Base-by-base conservation (phyloP, 495 filamentous ascomycete genomes). In the Glutinoglossum americanum region DNA sequence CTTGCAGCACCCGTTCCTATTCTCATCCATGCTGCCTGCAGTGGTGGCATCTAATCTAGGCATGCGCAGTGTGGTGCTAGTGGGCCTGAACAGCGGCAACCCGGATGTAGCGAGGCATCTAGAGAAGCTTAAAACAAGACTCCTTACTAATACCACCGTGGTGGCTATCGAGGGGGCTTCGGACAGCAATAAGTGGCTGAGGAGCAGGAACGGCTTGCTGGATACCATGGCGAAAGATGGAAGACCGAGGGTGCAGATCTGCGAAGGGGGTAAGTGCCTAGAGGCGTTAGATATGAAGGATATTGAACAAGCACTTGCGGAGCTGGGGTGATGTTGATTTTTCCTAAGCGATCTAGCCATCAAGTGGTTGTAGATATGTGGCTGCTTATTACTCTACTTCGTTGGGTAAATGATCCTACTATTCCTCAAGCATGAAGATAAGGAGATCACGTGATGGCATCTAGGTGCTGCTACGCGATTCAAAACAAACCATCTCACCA, bases 1-100 rank as follows among this genome's bases (percentile, higher is more conserved):
- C 57, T 70, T 94, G 62, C 87, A 96, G 63, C 87, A 97, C 62
- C 92, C 92, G 0, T 89, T 86, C 72, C 72, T 94, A 10, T 96
- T 92, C 65, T 78, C 82, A 0, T 82, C 85, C 11, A 72, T 96
- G 61, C 72, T 97, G 67, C 77, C 80, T 25, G 77, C 77, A 1
- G 80, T 96, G 7, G 81, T 94, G 8, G 80, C 77, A 3, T 71
- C 71, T 23, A 73, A 80, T 55, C 65, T 94, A 2, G 82, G 83
- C 26, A 73, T 79, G 51, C 77, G 75, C 51, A 65, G 65, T 30
- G 32, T 59, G 15, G 54, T 69, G 2, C 65, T 69, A 23, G 58
- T 71, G 4, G 61, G 62, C 10, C 67, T 71, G 3, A 62, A 65
- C 33, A 66, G 64, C 13, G 64, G 41, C 8, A 48, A 60, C 3